phyloP scores from a whole-genome alignment of 2,329 filamentous ascomycete species.

The Cladosporium sp. region DNA sequence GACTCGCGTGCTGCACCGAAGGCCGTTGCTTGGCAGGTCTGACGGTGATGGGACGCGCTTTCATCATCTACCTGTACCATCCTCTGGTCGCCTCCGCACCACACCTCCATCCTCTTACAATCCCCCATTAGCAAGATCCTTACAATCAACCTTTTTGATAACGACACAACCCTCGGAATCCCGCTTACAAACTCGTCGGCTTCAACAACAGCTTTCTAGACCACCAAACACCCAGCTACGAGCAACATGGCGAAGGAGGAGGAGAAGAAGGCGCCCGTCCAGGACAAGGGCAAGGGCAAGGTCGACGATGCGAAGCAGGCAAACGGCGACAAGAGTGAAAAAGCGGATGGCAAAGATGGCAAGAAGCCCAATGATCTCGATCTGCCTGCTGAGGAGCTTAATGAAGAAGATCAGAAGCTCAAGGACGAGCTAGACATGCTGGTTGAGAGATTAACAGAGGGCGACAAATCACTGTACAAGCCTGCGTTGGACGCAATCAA shows the following conservation, averaged over 20 bases:
- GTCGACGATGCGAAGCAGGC: constrained; percentile 64
- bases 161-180: background rate
- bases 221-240: background rate
- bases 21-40: constrained; percentile 6
- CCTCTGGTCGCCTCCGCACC: background rate
- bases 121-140: too few species aligned
- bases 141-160: too few species aligned
- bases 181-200: background rate
- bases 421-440: constrained; percentile 98
- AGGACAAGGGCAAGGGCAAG: constrained; percentile 97
- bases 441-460: constrained; percentile 88
- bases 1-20: constrained; percentile 7
- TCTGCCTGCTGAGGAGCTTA: constrained; percentile 75
- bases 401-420: constrained; percentile 94
- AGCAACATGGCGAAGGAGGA: constrained; percentile 77
- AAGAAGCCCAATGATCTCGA: constrained; percentile 75
- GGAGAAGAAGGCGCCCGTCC: constrained; percentile 63
- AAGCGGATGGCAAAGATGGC: constrained; percentile 56
- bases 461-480: constrained; percentile 82
- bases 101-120: background rate
- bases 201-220: background rate
- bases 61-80: constrained; percentile 1
- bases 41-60: constrained; percentile 9
- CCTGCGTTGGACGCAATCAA: constrained; percentile 94
- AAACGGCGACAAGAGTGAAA: constrained; percentile 44